phyloP scores from a whole-genome alignment of 2,329 filamentous ascomycete genomes.

The Calycina herbarum region DNA sequence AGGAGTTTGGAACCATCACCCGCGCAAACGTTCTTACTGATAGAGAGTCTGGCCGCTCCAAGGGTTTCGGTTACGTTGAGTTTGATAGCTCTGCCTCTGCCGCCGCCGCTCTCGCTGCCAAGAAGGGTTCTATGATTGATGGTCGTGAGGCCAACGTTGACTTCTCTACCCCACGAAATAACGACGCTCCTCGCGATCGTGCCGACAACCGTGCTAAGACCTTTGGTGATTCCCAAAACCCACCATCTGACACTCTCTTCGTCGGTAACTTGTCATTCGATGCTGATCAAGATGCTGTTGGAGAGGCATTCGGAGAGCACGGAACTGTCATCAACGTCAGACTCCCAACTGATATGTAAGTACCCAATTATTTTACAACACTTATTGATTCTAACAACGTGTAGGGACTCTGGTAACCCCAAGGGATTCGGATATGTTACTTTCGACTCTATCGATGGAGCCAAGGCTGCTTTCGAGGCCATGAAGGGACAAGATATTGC shows the following conservation, averaged over 20 bases:
- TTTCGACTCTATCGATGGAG: slow-evolving; percentile 66
- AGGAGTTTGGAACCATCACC: slow-evolving; percentile 64
- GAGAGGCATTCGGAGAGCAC: slow-evolving; percentile 62
- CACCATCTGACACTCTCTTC: slow-evolving; percentile 68
- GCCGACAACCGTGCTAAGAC: slow-evolving; percentile 51
- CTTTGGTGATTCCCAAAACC: slow-evolving; percentile 64
- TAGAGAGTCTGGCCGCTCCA: slow-evolving; percentile 64
- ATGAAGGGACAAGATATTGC: slow-evolving; percentile 64
- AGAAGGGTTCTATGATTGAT: slow-evolving; percentile 65
- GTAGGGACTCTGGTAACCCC: slow-evolving; percentile 59
- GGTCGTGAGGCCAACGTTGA: slow-evolving; percentile 69
- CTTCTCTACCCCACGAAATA: slow-evolving; percentile 62
- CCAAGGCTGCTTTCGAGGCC: slow-evolving; percentile 60
- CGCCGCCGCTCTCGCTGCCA: slow-evolving; percentile 61
- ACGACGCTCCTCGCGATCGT: slow-evolving; percentile 48
- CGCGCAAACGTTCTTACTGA: slow-evolving; percentile 68
- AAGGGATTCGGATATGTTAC: slow-evolving; percentile 77
- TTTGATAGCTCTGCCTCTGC: slow-evolving; percentile 61
- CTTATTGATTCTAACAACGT: slow-evolving; percentile 30
- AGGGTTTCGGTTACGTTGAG: slow-evolving; percentile 75
- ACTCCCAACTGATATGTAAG: slow-evolving; percentile 64
- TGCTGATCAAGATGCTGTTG: slow-evolving; percentile 62
- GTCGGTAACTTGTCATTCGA: slow-evolving; percentile 72
- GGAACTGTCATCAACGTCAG: slow-evolving; percentile 65
- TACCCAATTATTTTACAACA: slow-evolving; percentile 13